Conservation (phyloP, 495 filamentous ascomycete genomes). For the Letharia lupina region DNA sequence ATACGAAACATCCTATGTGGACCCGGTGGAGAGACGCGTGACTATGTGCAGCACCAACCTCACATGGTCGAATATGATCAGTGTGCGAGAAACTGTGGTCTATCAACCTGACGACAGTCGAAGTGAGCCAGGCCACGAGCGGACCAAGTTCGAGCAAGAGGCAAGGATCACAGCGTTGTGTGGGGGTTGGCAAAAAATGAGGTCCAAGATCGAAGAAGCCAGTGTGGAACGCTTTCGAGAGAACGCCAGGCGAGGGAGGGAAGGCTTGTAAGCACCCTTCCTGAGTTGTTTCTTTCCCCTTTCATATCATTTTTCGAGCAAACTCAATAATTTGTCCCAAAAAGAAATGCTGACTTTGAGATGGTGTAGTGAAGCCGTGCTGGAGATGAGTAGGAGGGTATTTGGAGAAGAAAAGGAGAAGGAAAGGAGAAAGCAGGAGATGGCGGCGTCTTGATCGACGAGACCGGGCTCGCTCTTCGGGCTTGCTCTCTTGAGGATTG, state of each 20-base stretch:
- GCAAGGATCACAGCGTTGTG: slow-evolving; percentile 89
- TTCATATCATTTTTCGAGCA: too few relatives aligned
- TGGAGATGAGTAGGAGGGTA: slow-evolving; percentile 86
- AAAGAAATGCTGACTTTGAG: too few relatives aligned
- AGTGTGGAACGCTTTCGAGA: slow-evolving; percentile 81
- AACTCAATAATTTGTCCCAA: too few relatives aligned
- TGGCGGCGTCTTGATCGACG: slow-evolving; percentile 4
- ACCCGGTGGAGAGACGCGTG: slow-evolving; percentile 69
- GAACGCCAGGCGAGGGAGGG: slow-evolving; percentile 65
- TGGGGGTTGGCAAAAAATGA: slow-evolving; percentile 92
- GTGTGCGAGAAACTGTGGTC: slow-evolving; percentile 79
- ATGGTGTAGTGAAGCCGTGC: slow-evolving; percentile 55
- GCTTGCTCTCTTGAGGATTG: not conserved
- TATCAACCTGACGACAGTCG: slow-evolving; percentile 54
- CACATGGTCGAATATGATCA: slow-evolving; percentile 79
- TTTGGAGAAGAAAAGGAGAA: slow-evolving; percentile 80
- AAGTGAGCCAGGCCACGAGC: slow-evolving; percentile 40
- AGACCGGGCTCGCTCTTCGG: not conserved
- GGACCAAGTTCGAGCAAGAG: slow-evolving; percentile 76
- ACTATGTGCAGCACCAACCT: slow-evolving; percentile 92
- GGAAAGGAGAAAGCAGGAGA: slow-evolving; percentile 16
- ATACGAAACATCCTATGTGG: slow-evolving; percentile 91
- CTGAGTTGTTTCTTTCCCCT: too few relatives aligned
- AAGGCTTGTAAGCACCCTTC: slow-evolving; percentile 53
- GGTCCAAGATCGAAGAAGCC: slow-evolving; percentile 86